Percentiles rank a stretch among this genome's conserved stretches.
phyloP scores from a whole-genome alignment of 129 eudicot genomes.

The Ambrosia trifida region DNA sequence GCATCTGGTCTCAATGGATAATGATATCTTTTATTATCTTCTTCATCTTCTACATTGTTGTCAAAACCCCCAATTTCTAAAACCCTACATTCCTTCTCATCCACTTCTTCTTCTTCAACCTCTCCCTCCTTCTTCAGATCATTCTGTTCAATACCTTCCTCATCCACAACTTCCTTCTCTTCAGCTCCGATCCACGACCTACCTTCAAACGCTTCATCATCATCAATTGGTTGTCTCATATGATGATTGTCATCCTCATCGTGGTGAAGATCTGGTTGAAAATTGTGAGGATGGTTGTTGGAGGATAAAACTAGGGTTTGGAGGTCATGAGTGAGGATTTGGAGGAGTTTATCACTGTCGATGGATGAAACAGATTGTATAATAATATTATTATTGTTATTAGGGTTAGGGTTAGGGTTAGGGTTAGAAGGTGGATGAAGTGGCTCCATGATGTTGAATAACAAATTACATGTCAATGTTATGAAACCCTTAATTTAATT shows the following conservation, averaged over 20 bases:
- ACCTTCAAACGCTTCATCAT: slow-evolving; percentile 7
- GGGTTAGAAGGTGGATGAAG: neutral
- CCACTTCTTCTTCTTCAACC: slow-evolving; percentile 6
- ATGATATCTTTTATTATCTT: slow-evolving; percentile 43
- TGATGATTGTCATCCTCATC: slow-evolving; percentile 25
- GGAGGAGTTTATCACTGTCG: slow-evolving; percentile 9
- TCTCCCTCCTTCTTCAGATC: neutral
- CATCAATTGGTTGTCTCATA: slow-evolving; percentile 7
- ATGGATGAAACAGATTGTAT: slow-evolving; percentile 25
- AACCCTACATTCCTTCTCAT: slow-evolving; percentile 28
- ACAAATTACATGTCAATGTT: slow-evolving; percentile 34
- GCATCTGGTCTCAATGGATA: slow-evolving; percentile 85
- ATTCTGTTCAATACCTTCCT: slow-evolving; percentile 10
- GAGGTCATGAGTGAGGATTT: slow-evolving; percentile 27
- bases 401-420: too few relatives aligned
- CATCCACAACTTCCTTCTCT: slow-evolving; percentile 10
- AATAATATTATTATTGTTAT: too few relatives aligned
- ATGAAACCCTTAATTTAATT: neutral
- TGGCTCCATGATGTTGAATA: slow-evolving; percentile 26
- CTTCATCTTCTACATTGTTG: slow-evolving; percentile 23
- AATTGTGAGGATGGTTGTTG: neutral
- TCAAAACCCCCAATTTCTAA: slow-evolving; percentile 27
- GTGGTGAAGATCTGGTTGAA: slow-evolving; percentile 12
- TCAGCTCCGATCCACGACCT: slow-evolving; percentile 4
- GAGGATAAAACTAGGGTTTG: slow-evolving; percentile 30